Conservation (phyloP, 225 moss, liverwort and hornwort species). For the Marchantia polymorpha region DNA sequence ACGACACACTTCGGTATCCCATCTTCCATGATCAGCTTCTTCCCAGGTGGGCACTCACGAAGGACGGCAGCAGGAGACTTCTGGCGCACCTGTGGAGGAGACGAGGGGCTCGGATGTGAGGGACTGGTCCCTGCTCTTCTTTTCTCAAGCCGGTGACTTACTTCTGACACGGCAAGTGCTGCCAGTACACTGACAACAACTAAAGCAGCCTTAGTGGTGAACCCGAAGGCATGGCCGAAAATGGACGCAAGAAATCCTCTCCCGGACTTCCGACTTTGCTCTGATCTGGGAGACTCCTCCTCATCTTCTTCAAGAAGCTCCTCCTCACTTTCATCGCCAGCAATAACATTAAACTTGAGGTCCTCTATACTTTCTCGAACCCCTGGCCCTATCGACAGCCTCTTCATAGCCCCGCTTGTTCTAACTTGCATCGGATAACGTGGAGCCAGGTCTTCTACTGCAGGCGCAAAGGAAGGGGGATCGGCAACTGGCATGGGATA, state of each 20-base stretch:
- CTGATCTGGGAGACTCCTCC: conserved; percentile 40
- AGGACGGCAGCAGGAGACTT: conserved; percentile 34
- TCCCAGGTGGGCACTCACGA: conserved; percentile 60
- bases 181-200: conserved; percentile 76
- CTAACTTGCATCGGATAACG: conserved; percentile 40
- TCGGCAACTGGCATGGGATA: conserved; percentile 65
- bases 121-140: conserved; percentile 35
- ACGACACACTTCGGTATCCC: conserved; percentile 76
- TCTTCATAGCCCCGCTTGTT: conserved; percentile 57
- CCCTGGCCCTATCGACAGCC: conserved; percentile 47
- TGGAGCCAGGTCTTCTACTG: conserved; percentile 51
- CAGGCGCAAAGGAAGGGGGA: conserved; percentile 36
- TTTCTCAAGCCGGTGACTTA: conserved; percentile 63
- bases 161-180: conserved; percentile 75
- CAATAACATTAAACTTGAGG: conserved; percentile 26
- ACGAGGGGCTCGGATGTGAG: conserved; percentile 23
- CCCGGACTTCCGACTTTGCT: conserved; percentile 33
- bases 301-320: conserved; percentile 53
- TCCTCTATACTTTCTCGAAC: conserved; percentile 34
- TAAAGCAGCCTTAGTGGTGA: conserved; percentile 64
- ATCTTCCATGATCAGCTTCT: conserved; percentile 72
- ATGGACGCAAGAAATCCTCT: conserved; percentile 59
- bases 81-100: conserved; percentile 32
- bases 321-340: conserved; percentile 37
- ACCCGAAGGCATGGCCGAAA: conserved; percentile 54